Percentiles rank a stretch among this genome's conserved stretches.
Evolutionary conservation across 1,139 yeast genomes (phyloP).

Genomic region (Nakaseomyces kungkrabaensis): DNA sequence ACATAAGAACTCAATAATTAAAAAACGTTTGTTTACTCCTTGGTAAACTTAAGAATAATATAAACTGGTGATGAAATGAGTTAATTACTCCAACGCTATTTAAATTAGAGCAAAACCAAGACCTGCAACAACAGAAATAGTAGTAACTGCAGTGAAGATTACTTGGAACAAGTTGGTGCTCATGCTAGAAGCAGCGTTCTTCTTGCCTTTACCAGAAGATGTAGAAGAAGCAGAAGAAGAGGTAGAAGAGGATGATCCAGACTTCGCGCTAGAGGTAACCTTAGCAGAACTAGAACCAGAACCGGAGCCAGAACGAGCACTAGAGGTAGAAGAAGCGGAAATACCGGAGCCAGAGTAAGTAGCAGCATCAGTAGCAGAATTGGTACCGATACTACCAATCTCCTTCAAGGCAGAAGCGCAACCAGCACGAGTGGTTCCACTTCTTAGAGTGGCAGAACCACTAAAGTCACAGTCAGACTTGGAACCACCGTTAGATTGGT

Average conservation of each 20-base stretch:
- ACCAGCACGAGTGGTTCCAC: constrained; percentile 45
- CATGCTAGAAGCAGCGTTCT: constrained; percentile 22
- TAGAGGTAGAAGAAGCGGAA: constrained; percentile 22
- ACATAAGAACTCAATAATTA: constrained; percentile 1
- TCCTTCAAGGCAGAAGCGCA: constrained; percentile 39
- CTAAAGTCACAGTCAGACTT: constrained; percentile 53
- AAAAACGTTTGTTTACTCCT: background rate
- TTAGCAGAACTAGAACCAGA: constrained; percentile 10
- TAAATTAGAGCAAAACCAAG: constrained; percentile 51
- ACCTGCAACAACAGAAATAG: constrained; percentile 53
- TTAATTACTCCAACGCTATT: background rate
- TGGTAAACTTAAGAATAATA: background rate
- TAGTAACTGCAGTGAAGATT: constrained; percentile 59
- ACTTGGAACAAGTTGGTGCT: constrained; percentile 60
- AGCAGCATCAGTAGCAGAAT: constrained; percentile 34
- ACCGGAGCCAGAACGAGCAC: constrained; percentile 8
- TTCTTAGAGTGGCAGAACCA: constrained; percentile 49
- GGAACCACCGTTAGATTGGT: constrained; percentile 38
- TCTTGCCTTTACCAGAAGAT: constrained; percentile 23
- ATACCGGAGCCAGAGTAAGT: constrained; percentile 27
- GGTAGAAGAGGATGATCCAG: constrained; percentile 9
- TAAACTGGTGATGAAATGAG: background rate
- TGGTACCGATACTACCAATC: constrained; percentile 32
- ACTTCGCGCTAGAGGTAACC: constrained; percentile 7
- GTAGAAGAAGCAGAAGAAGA: constrained; percentile 23